phyloP scores from a whole-genome alignment of 345 rosid genomes.

The Barbarea vulgaris region DNA sequence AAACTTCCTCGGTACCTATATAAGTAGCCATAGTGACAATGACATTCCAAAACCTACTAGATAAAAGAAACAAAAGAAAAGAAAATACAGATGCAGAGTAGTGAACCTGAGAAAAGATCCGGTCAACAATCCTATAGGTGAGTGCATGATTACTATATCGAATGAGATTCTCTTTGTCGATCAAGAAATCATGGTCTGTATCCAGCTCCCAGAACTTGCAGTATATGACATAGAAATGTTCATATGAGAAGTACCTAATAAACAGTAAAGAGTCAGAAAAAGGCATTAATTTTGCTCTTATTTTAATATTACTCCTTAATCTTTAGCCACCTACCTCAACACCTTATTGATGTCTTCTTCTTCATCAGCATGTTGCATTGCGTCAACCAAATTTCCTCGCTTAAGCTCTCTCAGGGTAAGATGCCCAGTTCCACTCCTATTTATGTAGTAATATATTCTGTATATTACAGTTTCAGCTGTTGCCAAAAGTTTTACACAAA shows the following conservation, averaged over 20 bases:
- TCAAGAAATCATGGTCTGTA: conserved; percentile 96
- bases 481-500: conserved; percentile 32
- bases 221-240: conserved; percentile 95
- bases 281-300: not conserved
- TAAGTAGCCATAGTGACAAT: conserved; percentile 21
- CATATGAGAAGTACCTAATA: conserved; percentile 90
- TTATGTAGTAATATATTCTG: conserved; percentile 92
- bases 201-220: conserved; percentile 99
- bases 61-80: not conserved
- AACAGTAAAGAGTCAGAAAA: not conserved
- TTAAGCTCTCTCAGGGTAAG: conserved; percentile 88
- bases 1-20: conserved; percentile 80
- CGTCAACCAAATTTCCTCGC: conserved; percentile 85
- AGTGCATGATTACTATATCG: conserved; percentile 98
- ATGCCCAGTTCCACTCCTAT: conserved; percentile 87
- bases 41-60: not conserved
- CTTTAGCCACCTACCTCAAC: conserved; percentile 59
- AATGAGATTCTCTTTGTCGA: conserved; percentile 97
- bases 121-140: conserved; percentile 91
- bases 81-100: conserved; percentile 21
- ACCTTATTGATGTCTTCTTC: conserved; percentile 99
- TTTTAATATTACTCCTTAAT: not conserved
- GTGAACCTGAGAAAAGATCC: conserved; percentile 92
- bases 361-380: conserved; percentile 93
- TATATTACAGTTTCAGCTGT: conserved; percentile 99